phyloP scores from a whole-genome alignment of 495 filamentous ascomycete genomes.

The Astrothelium subdiscretum region DNA sequence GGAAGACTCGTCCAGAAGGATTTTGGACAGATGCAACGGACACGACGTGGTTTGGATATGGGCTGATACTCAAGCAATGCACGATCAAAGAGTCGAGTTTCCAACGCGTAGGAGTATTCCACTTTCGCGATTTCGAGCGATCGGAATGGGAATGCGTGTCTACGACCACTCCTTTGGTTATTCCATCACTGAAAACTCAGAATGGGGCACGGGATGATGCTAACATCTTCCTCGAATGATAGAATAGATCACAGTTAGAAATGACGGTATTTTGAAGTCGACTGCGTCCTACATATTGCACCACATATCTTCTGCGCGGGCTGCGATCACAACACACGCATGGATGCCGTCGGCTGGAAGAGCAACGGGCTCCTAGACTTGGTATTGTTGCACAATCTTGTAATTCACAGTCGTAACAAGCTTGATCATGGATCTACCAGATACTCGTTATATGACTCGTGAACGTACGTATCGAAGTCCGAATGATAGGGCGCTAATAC shows the following conservation, averaged over 20 bases:
- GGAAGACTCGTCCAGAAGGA: neutral
- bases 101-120: neutral
- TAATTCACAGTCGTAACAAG: neutral
- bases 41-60: neutral
- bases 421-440: neutral
- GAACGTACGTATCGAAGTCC: neutral
- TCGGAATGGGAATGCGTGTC: neutral
- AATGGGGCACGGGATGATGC: neutral
- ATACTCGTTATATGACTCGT: neutral
- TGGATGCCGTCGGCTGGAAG: neutral
- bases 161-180: neutral
- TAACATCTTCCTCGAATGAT: neutral
- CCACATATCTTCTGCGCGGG: too few relatives aligned
- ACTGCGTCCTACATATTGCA: too few relatives aligned
- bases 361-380: neutral
- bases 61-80: neutral
- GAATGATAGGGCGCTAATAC: neutral
- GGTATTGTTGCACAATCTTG: neutral
- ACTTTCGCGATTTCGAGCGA: neutral
- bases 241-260: too few relatives aligned
- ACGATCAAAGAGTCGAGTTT: neutral
- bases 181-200: too few relatives aligned
- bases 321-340: too few relatives aligned
- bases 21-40: neutral
- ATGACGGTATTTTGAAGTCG: too few relatives aligned